Conservation (phyloP, 2,329 filamentous ascomycete genomes). For the Zymoseptoria ardabiliae region DNA sequence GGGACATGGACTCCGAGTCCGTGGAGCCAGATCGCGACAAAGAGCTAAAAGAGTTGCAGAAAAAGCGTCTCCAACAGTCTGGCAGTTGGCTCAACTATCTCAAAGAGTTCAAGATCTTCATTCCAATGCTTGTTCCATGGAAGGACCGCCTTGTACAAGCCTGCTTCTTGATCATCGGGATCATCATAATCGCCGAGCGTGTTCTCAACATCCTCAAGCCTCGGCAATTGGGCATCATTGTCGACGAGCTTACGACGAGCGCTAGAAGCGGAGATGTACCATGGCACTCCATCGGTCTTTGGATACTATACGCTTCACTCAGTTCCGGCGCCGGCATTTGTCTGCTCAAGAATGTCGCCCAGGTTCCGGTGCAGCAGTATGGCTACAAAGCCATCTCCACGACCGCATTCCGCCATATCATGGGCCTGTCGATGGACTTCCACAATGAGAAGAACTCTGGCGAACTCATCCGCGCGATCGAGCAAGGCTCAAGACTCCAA, state of each 20-base stretch:
- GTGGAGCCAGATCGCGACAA: conserved; percentile 49
- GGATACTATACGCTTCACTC: conserved; percentile 43
- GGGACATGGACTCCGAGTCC: conserved; percentile 37
- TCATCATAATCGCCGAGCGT: conserved; percentile 64
- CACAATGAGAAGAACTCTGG: conserved; percentile 59
- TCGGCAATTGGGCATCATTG: conserved; percentile 72
- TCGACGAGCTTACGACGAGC: conserved; percentile 55
- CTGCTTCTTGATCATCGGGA: conserved; percentile 56
- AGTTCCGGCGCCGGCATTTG: conserved; percentile 46
- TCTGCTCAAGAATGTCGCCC: conserved; percentile 45
- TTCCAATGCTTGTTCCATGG: conserved; percentile 73
- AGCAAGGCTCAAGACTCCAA: conserved; percentile 54
- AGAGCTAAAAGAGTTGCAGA: conserved; percentile 45
- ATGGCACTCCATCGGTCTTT: conserved; percentile 48
- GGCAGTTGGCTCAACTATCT: conserved; percentile 72
- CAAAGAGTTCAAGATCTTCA: conserved; percentile 65
- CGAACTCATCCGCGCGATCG: conserved; percentile 57
- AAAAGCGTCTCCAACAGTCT: conserved; percentile 62
- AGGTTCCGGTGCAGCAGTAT: conserved; percentile 50
- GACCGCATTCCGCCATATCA: conserved; percentile 59
- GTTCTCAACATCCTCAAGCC: conserved; percentile 70
- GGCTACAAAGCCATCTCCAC: conserved; percentile 52
- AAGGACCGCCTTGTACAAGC: conserved; percentile 59
- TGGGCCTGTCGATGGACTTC: conserved; percentile 64
- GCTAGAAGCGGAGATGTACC: conserved; percentile 42